Evolutionary conservation across 2,329 filamentous ascomycete species (phyloP), one percentile per base, ranked within the genome.

Genomic region (Aspergillus japonicus): DNA sequence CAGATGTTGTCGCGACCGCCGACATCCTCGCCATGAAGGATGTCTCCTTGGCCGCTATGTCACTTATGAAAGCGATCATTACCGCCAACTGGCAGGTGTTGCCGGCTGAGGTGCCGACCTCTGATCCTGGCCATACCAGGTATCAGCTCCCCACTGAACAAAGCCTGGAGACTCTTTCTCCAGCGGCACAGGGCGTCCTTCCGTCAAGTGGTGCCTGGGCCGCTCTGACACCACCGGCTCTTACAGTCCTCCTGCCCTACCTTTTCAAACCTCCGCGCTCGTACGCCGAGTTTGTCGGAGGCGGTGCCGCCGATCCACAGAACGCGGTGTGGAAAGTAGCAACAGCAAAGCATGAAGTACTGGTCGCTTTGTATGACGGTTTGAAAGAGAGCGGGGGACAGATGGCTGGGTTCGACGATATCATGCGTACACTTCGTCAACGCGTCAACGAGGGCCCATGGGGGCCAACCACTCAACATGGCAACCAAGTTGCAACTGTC

Each of bases 21-120:
- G 82, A 86, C 51, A 81, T 82, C 10, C 69, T 87, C 14, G 84
- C 82, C 0, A 80, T 87, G 72, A 81, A 80, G 63, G 84, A 86
- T 31, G 77, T 79, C 10, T 84, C 85, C 1, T 71, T 87, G 5
- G 80, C 84, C 21, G 80, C 85, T 0, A 77, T 86, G 19, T 73
- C 77, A 3, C 75, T 86, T 33, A 78, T 87, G 39, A 74, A 75
- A 29, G 76, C 82, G 2, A 73, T 87, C 47, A 78, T 84, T 39
- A 84, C 80, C 2, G 80, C 85, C 2, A 80, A 81, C 26, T 88
- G 85, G 85, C 74, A 78, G 16, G 68, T 73, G 1, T 62, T 79
- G 12, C 69, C 77, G 1, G 64, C 70, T 3, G 61, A 77, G 31
- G 55, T 69, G 19, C 64, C 54, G 6, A 62, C 71, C 0, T 62